phyloP scores from a whole-genome alignment of 768 basidiomycete genomes.

The Tulasnella sp. region DNA sequence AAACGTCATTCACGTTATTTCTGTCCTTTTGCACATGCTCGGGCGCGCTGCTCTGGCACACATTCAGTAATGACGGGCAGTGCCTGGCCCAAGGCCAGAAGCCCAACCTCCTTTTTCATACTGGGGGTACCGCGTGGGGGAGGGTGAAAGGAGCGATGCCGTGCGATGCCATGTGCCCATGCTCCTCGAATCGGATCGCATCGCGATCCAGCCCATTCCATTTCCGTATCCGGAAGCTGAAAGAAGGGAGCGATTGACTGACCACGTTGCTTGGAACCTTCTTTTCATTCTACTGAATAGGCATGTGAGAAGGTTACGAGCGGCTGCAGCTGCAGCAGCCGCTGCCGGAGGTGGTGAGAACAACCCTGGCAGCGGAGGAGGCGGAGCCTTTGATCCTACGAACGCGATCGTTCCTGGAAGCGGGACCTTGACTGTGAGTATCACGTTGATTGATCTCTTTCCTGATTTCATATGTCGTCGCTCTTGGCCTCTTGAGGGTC shows the following conservation, averaged over 20 bases:
- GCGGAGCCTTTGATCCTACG: neutral
- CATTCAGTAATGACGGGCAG: neutral
- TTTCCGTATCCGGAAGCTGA: neutral
- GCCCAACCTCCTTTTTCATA: neutral
- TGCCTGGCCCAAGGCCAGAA: neutral
- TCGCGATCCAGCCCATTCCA: neutral
- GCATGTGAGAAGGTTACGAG: neutral
- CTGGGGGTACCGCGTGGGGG: neutral
- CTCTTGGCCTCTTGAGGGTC: too few relatives aligned
- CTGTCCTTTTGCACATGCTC: neutral
- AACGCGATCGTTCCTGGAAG: neutral
- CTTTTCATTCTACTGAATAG: neutral
- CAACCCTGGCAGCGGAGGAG: neutral
- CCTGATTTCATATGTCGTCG: neutral
- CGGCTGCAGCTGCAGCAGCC: neutral
- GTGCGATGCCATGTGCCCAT: too few relatives aligned
- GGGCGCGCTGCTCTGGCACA: neutral
- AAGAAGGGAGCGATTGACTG: neutral
- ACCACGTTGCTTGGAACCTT: neutral
- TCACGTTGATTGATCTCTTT: neutral
- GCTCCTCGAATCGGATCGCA: neutral
- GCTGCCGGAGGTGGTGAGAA: neutral
- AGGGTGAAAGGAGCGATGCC: neutral
- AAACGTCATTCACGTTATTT: constrained; percentile 3
- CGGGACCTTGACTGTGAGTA: neutral